phyloP scores from a whole-genome alignment of 306 rosid species.

The Dryas drummondii region DNA sequence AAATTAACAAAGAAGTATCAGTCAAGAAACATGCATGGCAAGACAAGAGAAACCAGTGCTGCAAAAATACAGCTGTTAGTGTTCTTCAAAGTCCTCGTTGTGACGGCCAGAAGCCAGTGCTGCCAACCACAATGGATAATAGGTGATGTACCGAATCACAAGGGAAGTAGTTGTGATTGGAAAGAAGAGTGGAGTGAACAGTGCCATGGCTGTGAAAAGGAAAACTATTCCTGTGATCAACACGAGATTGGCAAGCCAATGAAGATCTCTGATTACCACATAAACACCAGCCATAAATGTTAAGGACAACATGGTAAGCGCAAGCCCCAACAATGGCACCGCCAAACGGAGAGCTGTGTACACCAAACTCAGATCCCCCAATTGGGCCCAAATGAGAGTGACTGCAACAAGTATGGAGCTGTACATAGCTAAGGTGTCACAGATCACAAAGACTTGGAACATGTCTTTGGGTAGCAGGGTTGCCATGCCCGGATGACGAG shows the following conservation, averaged over 20 bases:
- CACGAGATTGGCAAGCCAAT: background rate
- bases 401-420: background rate
- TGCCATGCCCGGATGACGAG: background rate
- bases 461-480: background rate
- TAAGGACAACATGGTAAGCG: background rate
- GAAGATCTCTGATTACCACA: background rate
- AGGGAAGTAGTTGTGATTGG: too few species aligned
- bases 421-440: background rate
- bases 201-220: background rate
- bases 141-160: too few species aligned
- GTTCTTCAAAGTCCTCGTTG: too few species aligned
- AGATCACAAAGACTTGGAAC: background rate
- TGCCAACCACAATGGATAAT: too few species aligned
- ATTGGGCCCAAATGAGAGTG: background rate
- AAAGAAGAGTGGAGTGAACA: background rate
- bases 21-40: too few species aligned
- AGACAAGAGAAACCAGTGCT: too few species aligned
- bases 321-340: too few species aligned
- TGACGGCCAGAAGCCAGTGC: too few species aligned
- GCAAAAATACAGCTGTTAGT: too few species aligned
- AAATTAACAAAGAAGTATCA: too few species aligned
- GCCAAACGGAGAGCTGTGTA: too few species aligned
- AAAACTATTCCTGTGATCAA: background rate
- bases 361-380: background rate
- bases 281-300: background rate